These are phyloP conservation scores for Juglanconis oblonga DNA, from an alignment of 2,329 filamentous ascomycete species.

Conservation along the genomic window DNA sequence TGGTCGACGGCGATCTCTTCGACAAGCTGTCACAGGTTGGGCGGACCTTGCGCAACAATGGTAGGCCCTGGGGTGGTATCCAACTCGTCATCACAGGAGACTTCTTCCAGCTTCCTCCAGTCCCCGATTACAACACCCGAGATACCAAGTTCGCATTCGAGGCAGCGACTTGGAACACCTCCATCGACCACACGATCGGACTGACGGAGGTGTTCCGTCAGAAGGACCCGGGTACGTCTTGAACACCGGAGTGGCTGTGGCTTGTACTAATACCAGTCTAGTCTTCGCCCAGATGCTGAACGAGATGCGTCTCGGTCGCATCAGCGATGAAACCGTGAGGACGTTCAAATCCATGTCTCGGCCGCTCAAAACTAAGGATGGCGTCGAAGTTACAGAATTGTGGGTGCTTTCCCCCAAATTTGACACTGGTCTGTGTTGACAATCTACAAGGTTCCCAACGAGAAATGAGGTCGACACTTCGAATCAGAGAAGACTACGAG, in stretches of 20 bases:
- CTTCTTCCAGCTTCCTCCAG: constrained; percentile 95
- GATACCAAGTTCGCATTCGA: constrained; percentile 90
- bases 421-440: constrained; percentile 2
- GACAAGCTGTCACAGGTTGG: constrained; percentile 93
- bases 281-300: constrained; percentile 95
- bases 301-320: constrained; percentile 88
- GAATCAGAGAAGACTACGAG: constrained; percentile 71
- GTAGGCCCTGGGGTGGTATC: constrained; percentile 90
- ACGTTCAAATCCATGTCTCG: constrained; percentile 74
- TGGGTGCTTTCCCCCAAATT: constrained; percentile 34
- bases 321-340: constrained; percentile 71
- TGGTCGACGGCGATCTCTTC: constrained; percentile 96
- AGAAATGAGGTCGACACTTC: constrained; percentile 84
- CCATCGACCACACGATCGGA: constrained; percentile 92
- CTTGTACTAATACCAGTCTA: constrained; percentile 23
- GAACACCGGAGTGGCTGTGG: constrained; percentile 24
- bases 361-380: constrained; percentile 69
- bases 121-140: constrained; percentile 70
- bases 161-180: constrained; percentile 85
- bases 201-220: constrained; percentile 96
- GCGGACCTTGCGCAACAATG: constrained; percentile 82
- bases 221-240: constrained; percentile 64
- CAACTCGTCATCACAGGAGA: constrained; percentile 95
- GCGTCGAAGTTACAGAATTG: constrained; percentile 80
- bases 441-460: constrained; percentile 68